These are phyloP conservation scores for Ceriops tagal DNA, from an alignment of 345 rosid species.

Conservation along the genomic window DNA sequence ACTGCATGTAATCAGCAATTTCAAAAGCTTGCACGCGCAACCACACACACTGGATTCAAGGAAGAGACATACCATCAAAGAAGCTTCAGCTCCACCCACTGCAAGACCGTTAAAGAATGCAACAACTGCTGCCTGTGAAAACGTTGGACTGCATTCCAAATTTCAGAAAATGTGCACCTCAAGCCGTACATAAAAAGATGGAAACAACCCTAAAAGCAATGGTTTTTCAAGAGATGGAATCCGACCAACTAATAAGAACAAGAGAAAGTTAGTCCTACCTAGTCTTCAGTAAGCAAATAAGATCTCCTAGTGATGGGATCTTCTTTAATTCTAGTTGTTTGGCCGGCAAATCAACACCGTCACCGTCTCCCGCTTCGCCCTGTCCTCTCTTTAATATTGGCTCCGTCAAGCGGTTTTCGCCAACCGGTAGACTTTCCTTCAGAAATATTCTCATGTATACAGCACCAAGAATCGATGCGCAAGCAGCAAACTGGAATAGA, in stretches of 20 bases:
- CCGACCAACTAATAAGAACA: too few species aligned
- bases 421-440: constrained; percentile 38
- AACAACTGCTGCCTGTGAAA: constrained; percentile 65
- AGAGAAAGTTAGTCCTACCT: constrained; percentile 35
- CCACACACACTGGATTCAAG: background rate
- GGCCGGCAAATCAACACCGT: constrained; percentile 7
- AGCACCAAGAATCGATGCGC: constrained; percentile 45
- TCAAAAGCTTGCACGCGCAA: background rate
- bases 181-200: too few species aligned
- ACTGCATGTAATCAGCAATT: background rate
- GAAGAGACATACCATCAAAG: constrained; percentile 43
- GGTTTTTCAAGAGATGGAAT: too few species aligned
- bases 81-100: constrained; percentile 59
- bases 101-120: constrained; percentile 72
- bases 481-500: constrained; percentile 49
- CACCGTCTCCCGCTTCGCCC: constrained; percentile 16
- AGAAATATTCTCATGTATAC: constrained; percentile 85
- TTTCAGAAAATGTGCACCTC: background rate
- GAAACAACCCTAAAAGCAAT: too few species aligned
- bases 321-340: constrained; percentile 34
- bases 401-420: constrained; percentile 22
- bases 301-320: constrained; percentile 51
- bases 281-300: constrained; percentile 44
- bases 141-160: constrained; percentile 47
- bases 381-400: constrained; percentile 45